phyloP scores from a whole-genome alignment of 2,329 filamentous ascomycete species.

The Corynespora cassiicola region DNA sequence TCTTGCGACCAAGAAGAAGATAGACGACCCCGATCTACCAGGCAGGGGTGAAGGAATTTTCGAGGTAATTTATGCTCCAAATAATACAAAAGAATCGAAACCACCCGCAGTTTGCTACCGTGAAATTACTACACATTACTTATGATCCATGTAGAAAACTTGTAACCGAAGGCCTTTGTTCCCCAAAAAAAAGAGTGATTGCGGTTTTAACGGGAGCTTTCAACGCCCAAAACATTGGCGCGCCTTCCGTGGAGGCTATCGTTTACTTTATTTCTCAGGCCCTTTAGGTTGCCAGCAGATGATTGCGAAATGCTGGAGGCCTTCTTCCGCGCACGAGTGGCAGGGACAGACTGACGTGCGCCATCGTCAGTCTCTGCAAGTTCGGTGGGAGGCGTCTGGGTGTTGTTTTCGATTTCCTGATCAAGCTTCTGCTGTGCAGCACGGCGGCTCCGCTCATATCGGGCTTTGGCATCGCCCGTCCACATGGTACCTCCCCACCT shows the following conservation, averaged over 20 bases:
- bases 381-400: constrained; percentile 17
- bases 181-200: constrained; percentile 14
- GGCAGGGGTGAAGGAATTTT: too few species aligned
- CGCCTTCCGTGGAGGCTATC: constrained; percentile 54
- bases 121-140: constrained; percentile 42
- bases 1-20: constrained; percentile 1
- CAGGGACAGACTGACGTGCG: constrained; percentile 32
- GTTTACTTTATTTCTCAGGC: constrained; percentile 53
- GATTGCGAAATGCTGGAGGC: constrained; percentile 45
- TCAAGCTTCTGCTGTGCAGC: constrained; percentile 65
- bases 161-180: constrained; percentile 13
- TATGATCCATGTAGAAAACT: constrained; percentile 25
- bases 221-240: constrained; percentile 53
- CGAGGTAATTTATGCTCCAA: constrained; percentile 5
- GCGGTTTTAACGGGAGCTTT: constrained; percentile 45
- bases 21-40: too few species aligned
- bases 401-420: constrained; percentile 49
- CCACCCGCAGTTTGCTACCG: constrained; percentile 21
- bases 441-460: constrained; percentile 64
- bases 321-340: constrained; percentile 51
- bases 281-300: constrained; percentile 50
- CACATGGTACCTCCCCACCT: constrained; percentile 81
- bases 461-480: constrained; percentile 66
- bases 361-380: constrained; percentile 29
- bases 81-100: constrained; percentile 33